These are phyloP conservation scores for Nakazawaea ishiwadae DNA, from an alignment of 805 yeast species.

Conservation along the genomic window DNA sequence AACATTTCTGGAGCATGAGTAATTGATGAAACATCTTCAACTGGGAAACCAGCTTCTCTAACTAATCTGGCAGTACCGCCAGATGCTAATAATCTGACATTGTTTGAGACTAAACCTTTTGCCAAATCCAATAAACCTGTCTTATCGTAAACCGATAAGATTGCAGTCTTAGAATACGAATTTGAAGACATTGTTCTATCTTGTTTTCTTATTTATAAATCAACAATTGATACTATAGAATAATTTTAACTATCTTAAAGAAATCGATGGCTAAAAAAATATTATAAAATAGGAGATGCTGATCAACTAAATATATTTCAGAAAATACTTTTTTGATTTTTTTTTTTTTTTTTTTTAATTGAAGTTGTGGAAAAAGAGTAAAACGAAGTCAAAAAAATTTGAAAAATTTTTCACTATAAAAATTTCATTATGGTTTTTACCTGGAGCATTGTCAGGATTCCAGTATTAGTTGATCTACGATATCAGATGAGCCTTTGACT, in stretches of 20 bases:
- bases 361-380: not conserved
- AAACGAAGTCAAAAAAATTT: not conserved
- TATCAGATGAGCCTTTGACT: too few relatives aligned
- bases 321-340: not conserved
- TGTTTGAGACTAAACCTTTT: conserved; percentile 84
- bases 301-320: not conserved
- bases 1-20: conserved; percentile 99
- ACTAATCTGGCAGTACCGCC: conserved; percentile 96
- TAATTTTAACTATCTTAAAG: too few relatives aligned
- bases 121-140: conserved; percentile 95
- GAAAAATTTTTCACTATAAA: not conserved
- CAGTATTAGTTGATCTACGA: too few relatives aligned
- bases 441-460: too few relatives aligned
- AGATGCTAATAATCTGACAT: conserved; percentile 90
- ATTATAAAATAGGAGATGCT: too few relatives aligned
- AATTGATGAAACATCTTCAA: conserved; percentile 89
- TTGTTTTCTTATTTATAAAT: too few relatives aligned
- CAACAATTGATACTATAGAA: too few relatives aligned
- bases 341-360: not conserved
- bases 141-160: conserved; percentile 94
- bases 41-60: conserved; percentile 97
- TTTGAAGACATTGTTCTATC: conserved; percentile 18
- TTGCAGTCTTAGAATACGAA: conserved; percentile 72
- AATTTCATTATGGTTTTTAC: too few relatives aligned
- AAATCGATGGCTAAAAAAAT: too few relatives aligned